Percentiles rank a stretch among this genome's conserved stretches.
phyloP scores from a whole-genome alignment of 1,139 yeast species.

The Yamadazyma pseudoaaseri region DNA sequence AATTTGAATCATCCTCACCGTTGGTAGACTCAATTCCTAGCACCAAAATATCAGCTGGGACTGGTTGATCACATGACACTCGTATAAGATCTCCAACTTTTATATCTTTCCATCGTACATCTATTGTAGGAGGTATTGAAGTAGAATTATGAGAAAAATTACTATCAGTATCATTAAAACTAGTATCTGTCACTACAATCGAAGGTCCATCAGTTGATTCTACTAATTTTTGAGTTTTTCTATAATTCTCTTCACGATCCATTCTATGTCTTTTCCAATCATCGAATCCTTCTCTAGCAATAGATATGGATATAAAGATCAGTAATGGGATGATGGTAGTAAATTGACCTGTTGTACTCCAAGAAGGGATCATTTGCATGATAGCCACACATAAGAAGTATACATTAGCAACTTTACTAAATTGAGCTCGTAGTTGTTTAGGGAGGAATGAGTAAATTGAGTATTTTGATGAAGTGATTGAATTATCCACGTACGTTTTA shows the following conservation, averaged over 20 bases:
- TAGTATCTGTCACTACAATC: slow-evolving; percentile 41
- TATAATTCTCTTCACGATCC: slow-evolving; percentile 82
- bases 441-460: slow-evolving; percentile 81
- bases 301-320: slow-evolving; percentile 86
- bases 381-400: slow-evolving; percentile 85
- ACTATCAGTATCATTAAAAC: slow-evolving; percentile 32
- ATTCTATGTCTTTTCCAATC: slow-evolving; percentile 86
- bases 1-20: background rate
- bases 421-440: slow-evolving; percentile 84
- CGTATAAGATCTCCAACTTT: slow-evolving; percentile 82
- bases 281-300: slow-evolving; percentile 90
- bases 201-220: slow-evolving; percentile 1
- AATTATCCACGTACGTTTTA: slow-evolving; percentile 63
- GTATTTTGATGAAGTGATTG: slow-evolving; percentile 85
- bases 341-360: slow-evolving; percentile 97
- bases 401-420: slow-evolving; percentile 87
- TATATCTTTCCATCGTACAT: slow-evolving; percentile 65
- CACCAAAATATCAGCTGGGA: slow-evolving; percentile 85
- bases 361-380: slow-evolving; percentile 91
- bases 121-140: background rate
- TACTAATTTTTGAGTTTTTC: slow-evolving; percentile 18
- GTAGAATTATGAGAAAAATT: slow-evolving; percentile 1
- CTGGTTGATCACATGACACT: slow-evolving; percentile 79
- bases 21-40: slow-evolving; percentile 61
- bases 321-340: slow-evolving; percentile 89